phyloP scores from a whole-genome alignment of 768 basidiomycete genomes.

The Polyporus arcularius region DNA sequence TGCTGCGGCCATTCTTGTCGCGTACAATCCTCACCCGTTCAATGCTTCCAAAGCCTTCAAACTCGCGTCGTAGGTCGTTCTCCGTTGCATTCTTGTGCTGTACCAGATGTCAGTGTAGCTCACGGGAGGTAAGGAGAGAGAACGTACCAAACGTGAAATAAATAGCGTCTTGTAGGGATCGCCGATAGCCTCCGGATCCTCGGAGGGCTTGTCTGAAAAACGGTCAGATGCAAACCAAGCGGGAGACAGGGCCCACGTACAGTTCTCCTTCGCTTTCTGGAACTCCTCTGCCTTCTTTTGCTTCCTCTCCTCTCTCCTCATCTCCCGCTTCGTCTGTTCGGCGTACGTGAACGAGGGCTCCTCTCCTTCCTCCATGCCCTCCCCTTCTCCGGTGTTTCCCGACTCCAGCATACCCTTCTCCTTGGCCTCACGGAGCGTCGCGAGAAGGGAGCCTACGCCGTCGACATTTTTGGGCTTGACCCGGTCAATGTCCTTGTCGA shows the following conservation, averaged over 20 bases:
- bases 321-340: constrained; percentile 80
- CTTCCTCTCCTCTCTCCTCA: constrained; percentile 76
- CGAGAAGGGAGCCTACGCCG: constrained; percentile 79
- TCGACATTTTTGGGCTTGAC: constrained; percentile 65
- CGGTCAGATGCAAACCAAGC: constrained; percentile 9
- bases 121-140: background rate
- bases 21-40: constrained; percentile 93
- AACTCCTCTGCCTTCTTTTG: constrained; percentile 76
- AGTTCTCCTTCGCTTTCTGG: constrained; percentile 80
- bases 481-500: constrained; percentile 81
- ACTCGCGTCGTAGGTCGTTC: constrained; percentile 89
- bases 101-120: constrained; percentile 17
- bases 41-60: constrained; percentile 92
- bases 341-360: constrained; percentile 79
- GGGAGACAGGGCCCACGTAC: constrained; percentile 47
- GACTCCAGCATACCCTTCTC: constrained; percentile 65
- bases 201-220: constrained; percentile 84
- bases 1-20: constrained; percentile 83
- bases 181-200: constrained; percentile 87
- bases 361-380: constrained; percentile 82
- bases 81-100: constrained; percentile 94
- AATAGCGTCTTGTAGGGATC: constrained; percentile 99
- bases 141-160: constrained; percentile 82
- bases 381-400: constrained; percentile 40
- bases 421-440: constrained; percentile 72